Percentiles rank a stretch among this genome's conserved stretches.
Evolutionary conservation across 139 green algal genomes (phyloP).

Genomic region (Tetradesmus obliquus): DNA sequence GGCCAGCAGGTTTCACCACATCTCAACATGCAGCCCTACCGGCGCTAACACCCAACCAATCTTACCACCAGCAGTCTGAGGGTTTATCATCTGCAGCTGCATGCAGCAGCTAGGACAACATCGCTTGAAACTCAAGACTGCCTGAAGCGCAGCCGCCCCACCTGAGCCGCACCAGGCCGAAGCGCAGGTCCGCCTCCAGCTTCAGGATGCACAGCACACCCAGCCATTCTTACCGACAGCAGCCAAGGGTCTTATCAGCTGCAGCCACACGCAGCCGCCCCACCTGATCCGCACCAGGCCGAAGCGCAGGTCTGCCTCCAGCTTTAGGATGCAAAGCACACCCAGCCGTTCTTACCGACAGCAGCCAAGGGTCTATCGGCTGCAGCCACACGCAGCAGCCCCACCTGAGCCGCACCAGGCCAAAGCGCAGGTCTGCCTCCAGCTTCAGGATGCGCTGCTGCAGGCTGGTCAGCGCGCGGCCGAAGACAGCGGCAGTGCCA

Average conservation of each 20-base stretch:
- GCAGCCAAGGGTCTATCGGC: background rate
- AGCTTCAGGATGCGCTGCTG: conserved; percentile 71
- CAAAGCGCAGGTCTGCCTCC: conserved; percentile 91
- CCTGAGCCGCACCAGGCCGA: conserved; percentile 79
- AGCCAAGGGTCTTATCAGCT: background rate
- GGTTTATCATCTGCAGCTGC: background rate
- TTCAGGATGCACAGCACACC: background rate
- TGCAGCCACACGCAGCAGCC: background rate
- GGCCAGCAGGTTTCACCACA: background rate
- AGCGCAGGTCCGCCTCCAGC: conserved; percentile 77
- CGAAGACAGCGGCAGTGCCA: conserved; percentile 85
- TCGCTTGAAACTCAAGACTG: no score
- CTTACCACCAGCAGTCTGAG: background rate
- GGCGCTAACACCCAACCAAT: background rate
- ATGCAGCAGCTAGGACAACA: background rate
- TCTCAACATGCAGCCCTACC: no score
- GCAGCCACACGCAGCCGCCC: background rate
- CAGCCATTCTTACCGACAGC: background rate
- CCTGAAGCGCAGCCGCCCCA: background rate
- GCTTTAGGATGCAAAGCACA: background rate
- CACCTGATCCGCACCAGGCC: conserved; percentile 75
- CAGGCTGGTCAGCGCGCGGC: conserved; percentile 79
- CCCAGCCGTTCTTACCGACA: background rate
- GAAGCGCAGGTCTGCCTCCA: conserved; percentile 81
- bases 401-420: conserved; percentile 74